These are phyloP conservation scores for Tripterygium wilfordii DNA, from an alignment of 177 flowering plant species.

Conservation along the genomic window DNA sequence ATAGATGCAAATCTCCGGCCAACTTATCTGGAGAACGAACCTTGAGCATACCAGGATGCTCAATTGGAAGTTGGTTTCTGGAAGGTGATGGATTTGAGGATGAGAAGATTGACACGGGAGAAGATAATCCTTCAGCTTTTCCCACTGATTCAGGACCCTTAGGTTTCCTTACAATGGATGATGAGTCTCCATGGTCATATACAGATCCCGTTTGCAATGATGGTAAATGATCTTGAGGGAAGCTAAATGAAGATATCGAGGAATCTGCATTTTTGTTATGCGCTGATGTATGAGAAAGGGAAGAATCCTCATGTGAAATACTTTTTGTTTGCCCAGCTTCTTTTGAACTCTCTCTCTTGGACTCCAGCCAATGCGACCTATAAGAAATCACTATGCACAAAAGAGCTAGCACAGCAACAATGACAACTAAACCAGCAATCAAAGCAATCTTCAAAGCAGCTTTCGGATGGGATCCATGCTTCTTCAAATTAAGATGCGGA, in stretches of 20 bases:
- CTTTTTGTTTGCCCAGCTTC: slow-evolving; percentile 20
- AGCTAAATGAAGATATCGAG: slow-evolving; percentile 18
- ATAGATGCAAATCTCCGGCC: slow-evolving; percentile 61
- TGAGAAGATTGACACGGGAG: slow-evolving; percentile 34
- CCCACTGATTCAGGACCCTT: slow-evolving; percentile 17
- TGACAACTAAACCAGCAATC: slow-evolving; percentile 42
- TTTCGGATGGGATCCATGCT: slow-evolving; percentile 25
- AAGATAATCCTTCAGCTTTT: slow-evolving; percentile 26
- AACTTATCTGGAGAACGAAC: slow-evolving; percentile 64
- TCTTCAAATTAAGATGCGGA: slow-evolving; percentile 12
- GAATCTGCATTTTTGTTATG: slow-evolving; percentile 18
- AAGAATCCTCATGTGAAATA: slow-evolving; percentile 16
- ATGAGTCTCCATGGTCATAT: slow-evolving; percentile 19
- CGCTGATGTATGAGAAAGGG: slow-evolving; percentile 16
- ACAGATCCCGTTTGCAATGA: slow-evolving; percentile 22
- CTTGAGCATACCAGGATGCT: slow-evolving; percentile 23
- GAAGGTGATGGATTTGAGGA: slow-evolving; percentile 36
- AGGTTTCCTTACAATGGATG: slow-evolving; percentile 15
- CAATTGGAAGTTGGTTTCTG: slow-evolving; percentile 18
- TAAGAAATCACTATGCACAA: slow-evolving; percentile 27
- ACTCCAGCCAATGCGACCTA: slow-evolving; percentile 15
- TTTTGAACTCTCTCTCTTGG: slow-evolving; percentile 5
- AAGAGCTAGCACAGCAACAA: slow-evolving; percentile 24
- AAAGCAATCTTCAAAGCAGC: slow-evolving; percentile 33
- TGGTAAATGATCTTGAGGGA: slow-evolving; percentile 20